phyloP scores from a whole-genome alignment of 2,329 filamentous ascomycete genomes.

The Botrytis tulipae region DNA sequence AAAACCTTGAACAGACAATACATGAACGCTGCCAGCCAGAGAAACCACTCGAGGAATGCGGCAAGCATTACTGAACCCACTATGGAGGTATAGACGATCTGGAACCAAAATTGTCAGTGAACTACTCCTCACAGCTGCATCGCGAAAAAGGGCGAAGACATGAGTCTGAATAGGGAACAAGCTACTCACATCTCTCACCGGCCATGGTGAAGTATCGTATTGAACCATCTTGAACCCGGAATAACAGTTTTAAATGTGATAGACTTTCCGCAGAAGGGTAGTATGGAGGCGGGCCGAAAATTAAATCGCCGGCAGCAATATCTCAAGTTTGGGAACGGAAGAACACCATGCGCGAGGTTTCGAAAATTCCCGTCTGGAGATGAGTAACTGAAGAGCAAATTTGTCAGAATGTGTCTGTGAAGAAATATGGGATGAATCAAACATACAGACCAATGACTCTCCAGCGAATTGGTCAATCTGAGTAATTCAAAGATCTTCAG shows the following conservation, averaged over 20 bases:
- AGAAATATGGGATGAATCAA: conserved; percentile 7
- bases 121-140: conserved; percentile 3
- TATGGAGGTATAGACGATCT: conserved; percentile 85
- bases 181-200: conserved; percentile 47
- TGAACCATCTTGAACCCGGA: conserved; percentile 42
- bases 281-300: not conserved
- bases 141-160: conserved; percentile 2
- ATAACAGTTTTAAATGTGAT: not conserved
- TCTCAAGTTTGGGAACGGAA: conserved; percentile 6
- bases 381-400: conserved; percentile 28
- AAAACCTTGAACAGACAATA: conserved; percentile 91
- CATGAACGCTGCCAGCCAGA: conserved; percentile 90
- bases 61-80: conserved; percentile 79
- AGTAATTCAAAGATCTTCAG: not conserved
- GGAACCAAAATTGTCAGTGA: conserved; percentile 23
- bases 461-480: not conserved
- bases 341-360: conserved; percentile 24
- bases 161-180: not conserved
- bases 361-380: conserved; percentile 23
- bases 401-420: conserved; percentile 13
- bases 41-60: conserved; percentile 86
- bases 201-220: conserved; percentile 48
- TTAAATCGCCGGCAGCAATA: conserved; percentile 16
- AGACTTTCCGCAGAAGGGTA: not conserved
- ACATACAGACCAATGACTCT: conserved; percentile 17